These are phyloP conservation scores for Lomentospora prolificans DNA, from an alignment of 2,329 filamentous ascomycete genomes.

Conservation along the genomic window DNA sequence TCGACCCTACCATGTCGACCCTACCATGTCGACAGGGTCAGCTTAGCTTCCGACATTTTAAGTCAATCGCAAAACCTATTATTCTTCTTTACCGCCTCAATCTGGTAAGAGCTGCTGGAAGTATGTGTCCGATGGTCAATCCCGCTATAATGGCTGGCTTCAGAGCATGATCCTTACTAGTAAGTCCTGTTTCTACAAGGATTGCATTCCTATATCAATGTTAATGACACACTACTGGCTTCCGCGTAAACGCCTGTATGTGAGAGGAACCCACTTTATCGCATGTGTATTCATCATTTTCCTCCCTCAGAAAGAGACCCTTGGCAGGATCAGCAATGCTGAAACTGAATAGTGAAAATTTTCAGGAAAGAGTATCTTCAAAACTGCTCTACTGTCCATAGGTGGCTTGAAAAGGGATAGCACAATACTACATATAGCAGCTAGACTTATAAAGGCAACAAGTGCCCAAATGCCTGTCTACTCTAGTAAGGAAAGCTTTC, in stretches of 20 bases:
- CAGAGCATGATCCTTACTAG: background rate
- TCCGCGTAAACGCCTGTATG: background rate
- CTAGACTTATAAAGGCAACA: background rate
- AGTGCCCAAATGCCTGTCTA: background rate
- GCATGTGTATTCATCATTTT: background rate
- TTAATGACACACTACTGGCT: background rate
- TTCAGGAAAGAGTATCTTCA: background rate
- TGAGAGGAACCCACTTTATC: background rate
- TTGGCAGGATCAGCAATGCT: background rate
- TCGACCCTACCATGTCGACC: slow-evolving; percentile 10
- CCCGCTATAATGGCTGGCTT: background rate
- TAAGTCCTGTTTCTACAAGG: background rate
- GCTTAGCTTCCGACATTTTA: background rate
- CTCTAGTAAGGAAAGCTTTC: background rate
- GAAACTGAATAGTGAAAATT: background rate
- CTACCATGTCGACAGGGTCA: background rate
- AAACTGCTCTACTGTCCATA: background rate
- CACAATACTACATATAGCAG: background rate
- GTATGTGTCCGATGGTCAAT: background rate
- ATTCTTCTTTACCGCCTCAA: background rate
- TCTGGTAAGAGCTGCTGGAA: background rate
- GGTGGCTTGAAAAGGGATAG: background rate
- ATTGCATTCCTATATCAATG: background rate
- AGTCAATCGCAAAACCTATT: background rate
- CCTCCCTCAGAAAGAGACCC: background rate